phyloP scores from a whole-genome alignment of 768 basidiomycete genomes.

The Psilocybe subaeruginosa region DNA sequence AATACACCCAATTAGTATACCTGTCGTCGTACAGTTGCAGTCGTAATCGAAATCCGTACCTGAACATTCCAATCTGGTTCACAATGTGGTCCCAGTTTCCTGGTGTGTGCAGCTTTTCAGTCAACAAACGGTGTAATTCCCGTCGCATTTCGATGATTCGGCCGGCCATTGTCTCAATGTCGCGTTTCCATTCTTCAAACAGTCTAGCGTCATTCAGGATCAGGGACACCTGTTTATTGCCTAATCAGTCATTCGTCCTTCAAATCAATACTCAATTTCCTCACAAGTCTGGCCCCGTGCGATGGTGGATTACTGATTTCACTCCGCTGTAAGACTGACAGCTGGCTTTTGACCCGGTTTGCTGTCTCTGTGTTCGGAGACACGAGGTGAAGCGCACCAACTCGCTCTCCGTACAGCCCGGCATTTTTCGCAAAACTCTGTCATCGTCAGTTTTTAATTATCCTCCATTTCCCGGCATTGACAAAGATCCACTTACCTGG shows the following conservation, averaged over 20 bases:
- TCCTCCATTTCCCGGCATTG: background rate
- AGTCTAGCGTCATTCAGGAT: conserved; percentile 78
- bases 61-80: conserved; percentile 98
- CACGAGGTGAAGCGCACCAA: conserved; percentile 91
- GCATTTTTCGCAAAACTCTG: conserved; percentile 98
- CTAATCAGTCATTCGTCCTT: conserved; percentile 4
- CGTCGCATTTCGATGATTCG: conserved; percentile 93
- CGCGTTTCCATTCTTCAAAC: conserved; percentile 87
- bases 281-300: conserved; percentile 86
- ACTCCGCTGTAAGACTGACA: conserved; percentile 89
- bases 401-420: conserved; percentile 92
- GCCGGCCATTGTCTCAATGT: conserved; percentile 91
- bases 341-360: conserved; percentile 77
- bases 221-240: conserved; percentile 59
- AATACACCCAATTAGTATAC: too few relatives aligned
- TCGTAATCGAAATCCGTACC: conserved; percentile 42
- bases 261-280: conserved; percentile 25
- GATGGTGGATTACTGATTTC: conserved; percentile 96
- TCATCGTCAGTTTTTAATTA: conserved; percentile 1
- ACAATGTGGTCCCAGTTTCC: conserved; percentile 97
- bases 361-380: conserved; percentile 66
- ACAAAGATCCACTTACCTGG: conserved; percentile 58
- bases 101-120: conserved; percentile 81
- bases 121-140: conserved; percentile 74
- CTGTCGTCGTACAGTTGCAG: background rate